phyloP scores from a whole-genome alignment of 441 rosid species.

The Raphanus hybrid region DNA sequence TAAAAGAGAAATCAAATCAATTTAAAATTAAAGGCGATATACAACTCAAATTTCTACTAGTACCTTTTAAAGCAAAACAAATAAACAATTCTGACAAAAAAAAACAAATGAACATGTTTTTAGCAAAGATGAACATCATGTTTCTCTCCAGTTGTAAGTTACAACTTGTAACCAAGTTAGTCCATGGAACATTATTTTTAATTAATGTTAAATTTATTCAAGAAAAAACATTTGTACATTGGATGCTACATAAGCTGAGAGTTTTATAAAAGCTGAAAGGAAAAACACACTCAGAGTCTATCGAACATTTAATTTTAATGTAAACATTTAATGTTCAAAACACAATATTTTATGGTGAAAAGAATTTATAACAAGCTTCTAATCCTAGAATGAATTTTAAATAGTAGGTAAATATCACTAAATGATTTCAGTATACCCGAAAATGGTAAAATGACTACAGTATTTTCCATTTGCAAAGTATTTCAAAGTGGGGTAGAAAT shows the following conservation, averaged over 20 bases:
- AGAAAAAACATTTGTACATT: too few relatives aligned
- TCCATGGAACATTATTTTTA: too few relatives aligned
- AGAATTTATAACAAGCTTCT: background rate
- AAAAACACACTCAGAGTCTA: too few relatives aligned
- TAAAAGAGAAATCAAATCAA: background rate
- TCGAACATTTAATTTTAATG: too few relatives aligned
- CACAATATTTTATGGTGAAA: background rate
- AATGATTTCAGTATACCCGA: background rate
- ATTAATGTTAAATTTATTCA: too few relatives aligned
- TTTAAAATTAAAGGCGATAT: background rate
- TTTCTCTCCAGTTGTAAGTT: too few relatives aligned
- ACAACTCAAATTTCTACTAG: background rate
- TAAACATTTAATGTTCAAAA: too few relatives aligned
- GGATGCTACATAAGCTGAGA: too few relatives aligned
- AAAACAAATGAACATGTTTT: background rate
- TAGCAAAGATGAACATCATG: background rate
- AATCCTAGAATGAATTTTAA: background rate
- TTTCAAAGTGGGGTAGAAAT: background rate
- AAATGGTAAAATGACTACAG: too few relatives aligned
- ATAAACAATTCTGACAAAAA: background rate
- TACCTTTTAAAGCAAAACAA: background rate
- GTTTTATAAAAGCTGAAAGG: too few relatives aligned
- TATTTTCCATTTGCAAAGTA: background rate
- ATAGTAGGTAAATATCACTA: background rate
- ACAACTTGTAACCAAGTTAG: too few relatives aligned